A percentile compares a stretch with the other conserved stretches of the same genome.
Evolutionary conservation across 2,329 filamentous ascomycete genomes (phyloP).

Genomic region (Decorospora gaudefroyi): DNA sequence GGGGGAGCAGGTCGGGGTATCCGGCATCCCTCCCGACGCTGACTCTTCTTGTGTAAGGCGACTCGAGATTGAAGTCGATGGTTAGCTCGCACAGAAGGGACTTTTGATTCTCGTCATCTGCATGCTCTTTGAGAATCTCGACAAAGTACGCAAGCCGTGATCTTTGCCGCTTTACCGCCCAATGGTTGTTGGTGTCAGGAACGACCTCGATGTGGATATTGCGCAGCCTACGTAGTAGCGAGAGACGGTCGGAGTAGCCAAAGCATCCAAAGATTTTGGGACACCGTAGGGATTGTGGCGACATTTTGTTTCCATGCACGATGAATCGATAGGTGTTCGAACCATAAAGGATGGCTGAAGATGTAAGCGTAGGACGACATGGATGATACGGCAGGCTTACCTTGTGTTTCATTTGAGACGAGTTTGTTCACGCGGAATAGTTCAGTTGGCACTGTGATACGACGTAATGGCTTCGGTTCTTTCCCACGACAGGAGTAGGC

Average conservation of each 20-base stretch:
- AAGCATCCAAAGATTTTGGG: slow-evolving; percentile 27
- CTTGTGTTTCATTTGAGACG: slow-evolving; percentile 22
- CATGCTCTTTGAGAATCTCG: slow-evolving; percentile 24
- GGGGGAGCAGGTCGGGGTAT: no score
- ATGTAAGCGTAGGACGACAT: not conserved
- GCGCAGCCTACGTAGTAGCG: slow-evolving; percentile 25
- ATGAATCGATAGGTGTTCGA: slow-evolving; percentile 27
- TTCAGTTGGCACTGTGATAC: slow-evolving; percentile 3
- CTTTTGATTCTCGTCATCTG: slow-evolving; percentile 21
- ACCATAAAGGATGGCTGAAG: slow-evolving; percentile 26
- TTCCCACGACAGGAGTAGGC: not conserved
- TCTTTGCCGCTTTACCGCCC: slow-evolving; percentile 22
- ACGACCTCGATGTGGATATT: slow-evolving; percentile 18
- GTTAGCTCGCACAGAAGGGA: slow-evolving; percentile 23
- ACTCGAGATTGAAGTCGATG: slow-evolving; percentile 3
- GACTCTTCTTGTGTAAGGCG: not conserved
- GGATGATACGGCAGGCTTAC: slow-evolving; percentile 4
- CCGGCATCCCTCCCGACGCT: no score
- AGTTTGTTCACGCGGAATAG: slow-evolving; percentile 25
- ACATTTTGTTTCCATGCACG: slow-evolving; percentile 11
- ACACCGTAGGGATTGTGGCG: slow-evolving; percentile 17
- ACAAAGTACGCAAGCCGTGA: slow-evolving; percentile 28
- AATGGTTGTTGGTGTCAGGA: slow-evolving; percentile 8
- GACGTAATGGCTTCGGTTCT: no score
- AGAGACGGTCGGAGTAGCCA: slow-evolving; percentile 13